These are phyloP conservation scores for Phytophthora cactorum DNA, from an alignment of 352 stramenopile species.

Conservation along the genomic window DNA sequence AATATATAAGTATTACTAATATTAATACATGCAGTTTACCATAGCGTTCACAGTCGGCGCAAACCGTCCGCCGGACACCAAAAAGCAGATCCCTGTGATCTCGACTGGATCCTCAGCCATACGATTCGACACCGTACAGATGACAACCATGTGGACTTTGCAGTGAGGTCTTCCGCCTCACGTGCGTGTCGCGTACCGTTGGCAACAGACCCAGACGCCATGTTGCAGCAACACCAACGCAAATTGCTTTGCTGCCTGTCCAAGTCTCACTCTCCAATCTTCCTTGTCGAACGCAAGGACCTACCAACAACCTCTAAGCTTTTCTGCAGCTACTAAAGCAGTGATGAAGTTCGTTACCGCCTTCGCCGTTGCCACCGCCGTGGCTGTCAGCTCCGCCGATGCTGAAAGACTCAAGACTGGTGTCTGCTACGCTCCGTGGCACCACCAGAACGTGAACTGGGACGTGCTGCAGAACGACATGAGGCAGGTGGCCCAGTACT, in stretches of 20 bases:
- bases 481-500: conserved; percentile 45
- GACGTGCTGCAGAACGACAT: conserved; percentile 47
- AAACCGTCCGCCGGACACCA: conserved; percentile 6
- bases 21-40: too few relatives aligned
- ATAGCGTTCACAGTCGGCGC: conserved; percentile 8
- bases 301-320: neutral
- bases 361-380: too few relatives aligned
- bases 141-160: conserved; percentile 26
- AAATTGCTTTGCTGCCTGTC: neutral
- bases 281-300: neutral
- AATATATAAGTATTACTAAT: too few relatives aligned
- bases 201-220: neutral
- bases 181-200: conserved; percentile 18
- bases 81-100: conserved; percentile 22
- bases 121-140: conserved; percentile 30
- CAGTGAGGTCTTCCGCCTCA: conserved; percentile 6
- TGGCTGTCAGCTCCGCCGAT: conserved; percentile 6
- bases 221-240: neutral
- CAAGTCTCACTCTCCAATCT: neutral
- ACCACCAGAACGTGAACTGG: conserved; percentile 44
- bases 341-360: neutral
- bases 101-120: conserved; percentile 19
- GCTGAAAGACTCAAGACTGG: conserved; percentile 20
- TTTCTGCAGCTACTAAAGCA: neutral
- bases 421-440: conserved; percentile 67